Base-by-base conservation (phyloP, 345 rosid species). In the Lepidium aucheri region DNA sequence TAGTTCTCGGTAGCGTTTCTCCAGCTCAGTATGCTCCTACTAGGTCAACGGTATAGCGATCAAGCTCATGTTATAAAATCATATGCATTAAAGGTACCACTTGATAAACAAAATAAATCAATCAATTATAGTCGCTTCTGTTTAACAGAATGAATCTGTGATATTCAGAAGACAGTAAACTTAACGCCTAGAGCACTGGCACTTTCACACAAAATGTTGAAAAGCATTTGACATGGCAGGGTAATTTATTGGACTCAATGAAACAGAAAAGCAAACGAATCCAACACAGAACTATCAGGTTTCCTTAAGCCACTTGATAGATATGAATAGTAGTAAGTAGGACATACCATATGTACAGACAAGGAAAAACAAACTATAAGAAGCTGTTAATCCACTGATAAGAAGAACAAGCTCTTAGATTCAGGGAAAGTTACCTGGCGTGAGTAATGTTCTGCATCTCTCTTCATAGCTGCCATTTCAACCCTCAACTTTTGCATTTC, bases 371-470 rank as follows among this genome's bases (percentile, higher is more conserved):
- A 63, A 45, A 36, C 32, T 55, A 45, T 20, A 8, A 52, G 6
- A 46, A 46, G 43, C 46, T 34, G 26, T 17, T 20, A 20, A 20
- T 36, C 38, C 60, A 34, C 60, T 42, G 58, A 56, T 8, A 46
- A 68, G 35, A 62, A 68, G 42, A 55, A 63, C 70, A 54, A 28
- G 26, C 45, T 53, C 8, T 67, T 35, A 71, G 53, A 72, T 17
- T 67, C 52, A 10, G 62, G 44, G 63, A 51, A 65, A 54, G 43
- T 76, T 66, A 94, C 99, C 93, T 94, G 95, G 34, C 97, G 93
- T 51, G 99, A 94, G 84, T 94, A 94, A 73, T 87, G 99, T 75
- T 94, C 99, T n/a, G 99, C 96, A 81, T 94, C 99, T 74, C 97
- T 87, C 83, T 87, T 91, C 96, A 94, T 86, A 65, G 97, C 91